Percentiles rank a stretch among this genome's conserved stretches.
Conservation (phyloP, 257 asterid genomes). For the Haberlea rhodopensis region DNA sequence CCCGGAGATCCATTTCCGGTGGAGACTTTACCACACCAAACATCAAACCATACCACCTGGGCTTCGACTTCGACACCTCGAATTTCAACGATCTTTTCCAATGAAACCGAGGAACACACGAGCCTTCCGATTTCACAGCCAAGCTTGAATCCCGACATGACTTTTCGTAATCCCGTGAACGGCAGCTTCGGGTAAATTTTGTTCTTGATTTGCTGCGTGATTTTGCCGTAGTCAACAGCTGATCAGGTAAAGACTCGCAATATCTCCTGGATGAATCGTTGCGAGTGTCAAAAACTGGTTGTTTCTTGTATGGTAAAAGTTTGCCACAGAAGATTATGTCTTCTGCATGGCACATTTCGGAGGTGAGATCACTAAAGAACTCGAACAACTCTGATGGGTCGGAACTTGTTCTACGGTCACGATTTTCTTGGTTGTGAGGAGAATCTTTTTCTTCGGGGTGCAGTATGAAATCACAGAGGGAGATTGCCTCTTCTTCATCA, state of each 20-base stretch:
- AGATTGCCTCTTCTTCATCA: constrained; percentile 35
- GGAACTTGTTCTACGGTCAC: constrained; percentile 37
- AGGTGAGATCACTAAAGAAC: constrained; percentile 39
- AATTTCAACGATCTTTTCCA: constrained; percentile 29
- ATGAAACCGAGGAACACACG: constrained; percentile 29
- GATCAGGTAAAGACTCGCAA: constrained; percentile 35
- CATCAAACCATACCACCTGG: constrained; percentile 48
- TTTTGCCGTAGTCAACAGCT: constrained; percentile 9
- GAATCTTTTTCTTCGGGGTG: constrained; percentile 23
- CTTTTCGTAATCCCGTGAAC: constrained; percentile 39
- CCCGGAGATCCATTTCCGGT: constrained; percentile 54
- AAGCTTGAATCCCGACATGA: constrained; percentile 27
- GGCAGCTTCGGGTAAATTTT: constrained; percentile 38
- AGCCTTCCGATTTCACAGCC: constrained; percentile 18
- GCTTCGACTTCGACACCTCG: constrained; percentile 26
- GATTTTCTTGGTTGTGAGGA: constrained; percentile 11
- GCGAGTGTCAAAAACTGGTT: constrained; percentile 3
- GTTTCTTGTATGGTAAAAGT: constrained; percentile 40
- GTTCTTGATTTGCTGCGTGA: constrained; percentile 1
- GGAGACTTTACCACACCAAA: constrained; percentile 54
- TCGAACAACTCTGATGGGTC: constrained; percentile 62
- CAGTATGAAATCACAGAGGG: constrained; percentile 36
- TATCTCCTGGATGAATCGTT: constrained; percentile 24
- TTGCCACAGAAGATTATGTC: constrained; percentile 61
- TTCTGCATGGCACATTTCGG: constrained; percentile 58